A percentile compares a stretch with the other conserved stretches of the same genome.
Conservation (phyloP, 768 basidiomycete genomes). For the Chalciporus sphaerocephalus region DNA sequence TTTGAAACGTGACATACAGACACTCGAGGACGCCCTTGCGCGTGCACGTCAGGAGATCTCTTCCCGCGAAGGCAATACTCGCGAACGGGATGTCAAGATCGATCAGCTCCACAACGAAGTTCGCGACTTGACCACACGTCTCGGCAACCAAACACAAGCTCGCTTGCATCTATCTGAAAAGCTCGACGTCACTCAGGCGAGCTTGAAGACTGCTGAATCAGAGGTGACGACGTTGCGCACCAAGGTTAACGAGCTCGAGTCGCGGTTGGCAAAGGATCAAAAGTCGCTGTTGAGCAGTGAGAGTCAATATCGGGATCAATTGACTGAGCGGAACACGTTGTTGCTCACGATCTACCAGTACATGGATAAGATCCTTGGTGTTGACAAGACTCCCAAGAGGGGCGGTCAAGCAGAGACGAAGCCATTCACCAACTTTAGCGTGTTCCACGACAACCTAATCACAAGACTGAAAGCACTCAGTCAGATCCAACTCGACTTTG, state of each 20-base stretch:
- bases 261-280: conserved; percentile 77
- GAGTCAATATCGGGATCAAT: conserved; percentile 81
- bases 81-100: conserved; percentile 68
- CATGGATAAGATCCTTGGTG: conserved; percentile 88
- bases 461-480: conserved; percentile 79
- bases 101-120: conserved; percentile 78
- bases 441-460: conserved; percentile 94
- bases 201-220: conserved; percentile 59
- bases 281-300: conserved; percentile 66
- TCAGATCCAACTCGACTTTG: conserved; percentile 82
- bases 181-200: conserved; percentile 66
- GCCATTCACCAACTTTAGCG: conserved; percentile 88
- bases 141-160: conserved; percentile 84
- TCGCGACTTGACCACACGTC: conserved; percentile 71
- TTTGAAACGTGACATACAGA: conserved; percentile 75
- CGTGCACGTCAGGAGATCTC: conserved; percentile 67
- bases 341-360: conserved; percentile 92
- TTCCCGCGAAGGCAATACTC: conserved; percentile 56
- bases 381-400: conserved; percentile 82
- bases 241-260: conserved; percentile 72
- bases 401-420: conserved; percentile 76
- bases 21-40: conserved; percentile 73
- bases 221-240: conserved; percentile 60
- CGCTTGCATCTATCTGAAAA: conserved; percentile 84
- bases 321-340: conserved; percentile 89